Base-by-base conservation (phyloP, 2,329 filamentous ascomycete genomes). In the Sporothrix brasiliensis region DNA sequence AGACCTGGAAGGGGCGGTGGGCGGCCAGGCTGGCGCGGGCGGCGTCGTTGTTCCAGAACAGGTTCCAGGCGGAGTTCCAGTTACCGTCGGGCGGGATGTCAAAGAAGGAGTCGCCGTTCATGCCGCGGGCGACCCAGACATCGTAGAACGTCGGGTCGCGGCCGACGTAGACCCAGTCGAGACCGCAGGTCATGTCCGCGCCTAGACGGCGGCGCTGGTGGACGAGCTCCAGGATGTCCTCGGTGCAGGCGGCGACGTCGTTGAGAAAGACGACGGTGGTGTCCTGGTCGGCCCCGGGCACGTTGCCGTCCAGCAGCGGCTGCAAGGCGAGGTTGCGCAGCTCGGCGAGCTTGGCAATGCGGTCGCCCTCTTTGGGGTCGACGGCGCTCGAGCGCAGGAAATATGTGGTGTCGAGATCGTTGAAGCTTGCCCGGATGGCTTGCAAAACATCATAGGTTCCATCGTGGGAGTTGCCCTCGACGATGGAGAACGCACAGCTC, bases 321-420 rank as follows among this genome's bases (percentile, higher is more conserved):
- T 83, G 81, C 30, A 93, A 79, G 0, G 90, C 91, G 60, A 87
- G 85, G 77, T 93, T 93, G 66, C 91, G 86, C 66, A 92, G 88
- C 77, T 90, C 87, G 14, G 91, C 89, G 24, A 93, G 82, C 78
- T 90, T 93, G 41, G 89, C 86, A 56, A 93, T 89, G n/a, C 91
- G 86, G 78, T 92, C 69, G 11, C 72, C 73, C 21, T 69, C 30
- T 71, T 71, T 61, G 5, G 73, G 74, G 73, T 87, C 77, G 47
- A 86, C 76, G 3, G 79, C 75, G 71, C 81, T 85, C 2, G 78
- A 76, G 4, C 76, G 75, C 67, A 85, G 80, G 71, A 80, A 78
- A 74, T 85, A 88, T 0, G 73, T 70, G 1, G 79, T 73, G 3
- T 80, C 81, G 0, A 83, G 60, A 0, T 73, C 74, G 14, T 81